Conservation (phyloP, 2,329 filamentous ascomycete species). For the Xylariaceae sp. region DNA sequence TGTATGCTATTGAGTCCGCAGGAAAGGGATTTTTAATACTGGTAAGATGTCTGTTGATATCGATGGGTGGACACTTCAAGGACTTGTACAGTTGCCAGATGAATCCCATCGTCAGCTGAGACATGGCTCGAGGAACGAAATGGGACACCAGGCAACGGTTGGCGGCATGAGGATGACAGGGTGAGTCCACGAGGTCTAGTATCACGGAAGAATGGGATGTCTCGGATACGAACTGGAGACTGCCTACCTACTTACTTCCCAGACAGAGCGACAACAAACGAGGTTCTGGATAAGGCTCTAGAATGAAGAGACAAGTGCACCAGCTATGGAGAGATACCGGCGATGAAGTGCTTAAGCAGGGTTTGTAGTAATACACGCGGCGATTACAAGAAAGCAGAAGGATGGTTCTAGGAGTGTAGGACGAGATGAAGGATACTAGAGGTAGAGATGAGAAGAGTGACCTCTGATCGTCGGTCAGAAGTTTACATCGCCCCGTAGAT, state of each 20-base stretch:
- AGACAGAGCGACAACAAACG: conserved; percentile 5
- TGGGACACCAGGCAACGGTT: conserved; percentile 18
- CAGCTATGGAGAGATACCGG: not conserved
- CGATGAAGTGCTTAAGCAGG: not conserved
- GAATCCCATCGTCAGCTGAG: not conserved
- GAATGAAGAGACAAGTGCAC: conserved; percentile 16
- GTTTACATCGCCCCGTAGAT: too few relatives aligned
- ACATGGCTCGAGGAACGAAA: conserved; percentile 18
- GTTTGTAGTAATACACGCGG: not conserved
- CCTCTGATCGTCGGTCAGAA: too few relatives aligned
- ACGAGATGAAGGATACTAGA: not conserved
- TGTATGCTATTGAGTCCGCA: too few relatives aligned
- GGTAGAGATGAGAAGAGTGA: not conserved
- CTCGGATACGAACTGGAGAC: conserved; percentile 13
- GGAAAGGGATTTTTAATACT: too few relatives aligned
- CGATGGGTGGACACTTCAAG: not conserved
- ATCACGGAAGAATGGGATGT: conserved; percentile 23
- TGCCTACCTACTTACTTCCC: conserved; percentile 19
- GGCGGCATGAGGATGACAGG: conserved; percentile 6
- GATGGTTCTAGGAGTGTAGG: conserved; percentile 7
- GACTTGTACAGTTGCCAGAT: conserved; percentile 4
- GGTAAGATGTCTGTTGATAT: too few relatives aligned
- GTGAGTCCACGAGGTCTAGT: conserved; percentile 10
- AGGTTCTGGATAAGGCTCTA: conserved; percentile 13
- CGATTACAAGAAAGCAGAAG: not conserved